phyloP scores from a whole-genome alignment of 2,329 filamentous ascomycete species.

The Trichothecium roseum region DNA sequence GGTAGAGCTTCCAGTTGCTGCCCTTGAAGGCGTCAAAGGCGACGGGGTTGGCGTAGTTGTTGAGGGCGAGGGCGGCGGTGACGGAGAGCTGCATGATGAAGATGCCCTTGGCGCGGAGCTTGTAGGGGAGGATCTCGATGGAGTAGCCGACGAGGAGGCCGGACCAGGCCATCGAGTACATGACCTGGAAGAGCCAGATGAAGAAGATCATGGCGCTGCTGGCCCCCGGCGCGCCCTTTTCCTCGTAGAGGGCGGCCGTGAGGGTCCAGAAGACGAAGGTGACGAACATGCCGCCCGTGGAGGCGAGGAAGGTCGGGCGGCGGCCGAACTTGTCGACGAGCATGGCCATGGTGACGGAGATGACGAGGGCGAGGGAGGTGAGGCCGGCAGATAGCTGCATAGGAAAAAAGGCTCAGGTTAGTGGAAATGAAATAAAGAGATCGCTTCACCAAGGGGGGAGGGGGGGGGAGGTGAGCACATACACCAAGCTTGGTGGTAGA shows the following conservation, averaged over 20 bases:
- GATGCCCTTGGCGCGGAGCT: constrained; percentile 14
- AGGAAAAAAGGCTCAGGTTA: neutral
- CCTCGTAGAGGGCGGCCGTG: constrained; percentile 33
- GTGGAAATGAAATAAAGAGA: neutral
- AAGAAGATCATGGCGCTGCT: constrained; percentile 39
- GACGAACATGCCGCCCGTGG: constrained; percentile 29
- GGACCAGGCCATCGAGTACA: constrained; percentile 14
- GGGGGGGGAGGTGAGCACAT: no score
- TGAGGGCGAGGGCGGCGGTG: constrained; percentile 7
- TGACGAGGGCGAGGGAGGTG: constrained; percentile 42
- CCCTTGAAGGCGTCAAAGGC: constrained; percentile 10
- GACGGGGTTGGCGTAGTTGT: constrained; percentile 11
- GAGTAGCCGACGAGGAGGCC: constrained; percentile 14
- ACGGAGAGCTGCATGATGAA: constrained; percentile 12
- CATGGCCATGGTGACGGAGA: constrained; percentile 38
- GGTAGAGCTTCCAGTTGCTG: constrained; percentile 6
- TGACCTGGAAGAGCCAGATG: constrained; percentile 35
- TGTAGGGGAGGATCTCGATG: constrained; percentile 15
- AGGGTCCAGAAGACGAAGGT: constrained; percentile 35
- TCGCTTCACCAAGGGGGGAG: no score
- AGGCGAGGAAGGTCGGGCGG: constrained; percentile 35
- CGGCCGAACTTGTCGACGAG: constrained; percentile 33
- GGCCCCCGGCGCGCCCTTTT: constrained; percentile 23
- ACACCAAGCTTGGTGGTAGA: constrained; percentile 39
- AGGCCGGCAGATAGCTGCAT: constrained; percentile 32